These are phyloP conservation scores for Brassica carinata DNA, from an alignment of 345 rosid genomes.

Conservation along the genomic window DNA sequence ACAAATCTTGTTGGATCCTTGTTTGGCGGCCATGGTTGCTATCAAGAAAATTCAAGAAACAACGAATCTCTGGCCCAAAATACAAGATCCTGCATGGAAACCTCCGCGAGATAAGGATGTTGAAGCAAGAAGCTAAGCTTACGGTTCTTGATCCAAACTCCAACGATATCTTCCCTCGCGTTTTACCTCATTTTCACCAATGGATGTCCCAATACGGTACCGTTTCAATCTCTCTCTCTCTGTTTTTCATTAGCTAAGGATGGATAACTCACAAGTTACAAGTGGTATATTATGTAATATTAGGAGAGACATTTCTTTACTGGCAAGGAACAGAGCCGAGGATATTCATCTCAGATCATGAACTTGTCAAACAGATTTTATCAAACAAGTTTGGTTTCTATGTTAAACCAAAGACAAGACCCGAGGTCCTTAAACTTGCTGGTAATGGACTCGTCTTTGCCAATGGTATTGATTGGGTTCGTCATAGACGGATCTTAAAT, in stretches of 20 bases:
- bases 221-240: background rate
- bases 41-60: conserved; percentile 35
- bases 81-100: conserved; percentile 32
- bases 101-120: conserved; percentile 17
- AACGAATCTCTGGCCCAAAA: conserved; percentile 37
- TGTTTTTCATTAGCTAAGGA: no score
- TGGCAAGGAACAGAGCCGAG: conserved; percentile 53
- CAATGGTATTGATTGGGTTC: conserved; percentile 48
- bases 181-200: conserved; percentile 27
- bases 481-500: conserved; percentile 45
- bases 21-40: conserved; percentile 26
- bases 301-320: conserved; percentile 50
- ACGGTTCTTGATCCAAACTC: conserved; percentile 30
- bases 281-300: no score
- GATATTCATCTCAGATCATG: conserved; percentile 45
- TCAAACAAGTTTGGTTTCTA: conserved; percentile 49
- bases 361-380: conserved; percentile 45
- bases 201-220: conserved; percentile 37
- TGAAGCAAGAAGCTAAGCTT: conserved; percentile 33
- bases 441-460: conserved; percentile 47
- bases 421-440: conserved; percentile 17
- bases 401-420: conserved; percentile 35
- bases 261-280: conserved; percentile 18
- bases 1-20: conserved; percentile 27
- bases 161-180: conserved; percentile 27